A percentile compares a stretch with the other conserved stretches of the same genome.
These are phyloP conservation scores for Irpex sp. DNA, from an alignment of 1,284 basidiomycete genomes.

Conservation along the genomic window DNA sequence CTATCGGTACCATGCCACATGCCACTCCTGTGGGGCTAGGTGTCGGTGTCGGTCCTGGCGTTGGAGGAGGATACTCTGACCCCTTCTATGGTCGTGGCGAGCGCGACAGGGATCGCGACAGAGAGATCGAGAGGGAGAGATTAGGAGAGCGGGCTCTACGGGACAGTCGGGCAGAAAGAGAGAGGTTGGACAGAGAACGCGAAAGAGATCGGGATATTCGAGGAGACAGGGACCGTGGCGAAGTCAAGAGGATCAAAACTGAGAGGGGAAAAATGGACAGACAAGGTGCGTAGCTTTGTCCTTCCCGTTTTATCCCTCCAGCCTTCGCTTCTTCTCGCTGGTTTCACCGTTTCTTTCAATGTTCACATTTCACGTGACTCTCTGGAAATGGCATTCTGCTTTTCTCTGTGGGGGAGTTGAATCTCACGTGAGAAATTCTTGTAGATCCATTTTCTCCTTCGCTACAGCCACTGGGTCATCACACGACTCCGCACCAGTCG, in stretches of 20 bases:
- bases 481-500: constrained; percentile 7
- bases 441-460: constrained; percentile 16
- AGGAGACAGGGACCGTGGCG: constrained; percentile 21
- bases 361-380: background rate
- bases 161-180: constrained; percentile 26
- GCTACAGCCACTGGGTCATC: constrained; percentile 8
- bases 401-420: background rate
- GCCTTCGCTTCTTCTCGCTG: background rate
- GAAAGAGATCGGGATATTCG: constrained; percentile 14
- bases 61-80: constrained; percentile 23
- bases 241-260: constrained; percentile 32
- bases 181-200: constrained; percentile 22
- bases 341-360: background rate
- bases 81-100: constrained; percentile 19
- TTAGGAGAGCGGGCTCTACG: constrained; percentile 21
- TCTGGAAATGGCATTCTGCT: background rate
- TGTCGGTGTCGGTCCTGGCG: constrained; percentile 26
- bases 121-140: constrained; percentile 30
- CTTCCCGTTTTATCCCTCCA: background rate
- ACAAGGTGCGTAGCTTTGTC: constrained; percentile 6
- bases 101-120: constrained; percentile 27
- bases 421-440: background rate
- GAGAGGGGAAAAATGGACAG: constrained; percentile 28
- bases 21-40: constrained; percentile 26
- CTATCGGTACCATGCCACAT: constrained; percentile 23